phyloP scores from a whole-genome alignment of 805 yeast genomes.

The Maudiozyma serrabonitensis region DNA sequence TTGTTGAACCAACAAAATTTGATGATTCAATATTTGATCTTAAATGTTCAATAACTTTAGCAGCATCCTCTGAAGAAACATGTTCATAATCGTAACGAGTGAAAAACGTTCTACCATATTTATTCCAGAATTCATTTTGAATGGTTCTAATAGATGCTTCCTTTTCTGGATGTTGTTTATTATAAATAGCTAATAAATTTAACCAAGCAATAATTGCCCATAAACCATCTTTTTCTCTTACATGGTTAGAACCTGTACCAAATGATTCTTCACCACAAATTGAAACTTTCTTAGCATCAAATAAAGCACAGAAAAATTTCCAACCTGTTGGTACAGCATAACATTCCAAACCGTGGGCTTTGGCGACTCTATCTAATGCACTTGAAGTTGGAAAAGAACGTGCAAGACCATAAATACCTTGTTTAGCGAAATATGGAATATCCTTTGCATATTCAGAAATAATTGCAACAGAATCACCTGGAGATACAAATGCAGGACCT shows the following conservation, averaged over 20 bases:
- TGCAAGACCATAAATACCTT: slow-evolving; percentile 87
- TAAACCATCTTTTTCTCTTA: slow-evolving; percentile 94
- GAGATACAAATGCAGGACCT: slow-evolving; percentile 84
- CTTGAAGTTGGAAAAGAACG: slow-evolving; percentile 96
- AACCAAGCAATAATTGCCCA: slow-evolving; percentile 99
- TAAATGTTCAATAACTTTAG: slow-evolving; percentile 49
- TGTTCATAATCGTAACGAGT: slow-evolving; percentile 95
- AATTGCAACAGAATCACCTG: slow-evolving; percentile 97
- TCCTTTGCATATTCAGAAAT: slow-evolving; percentile 84
- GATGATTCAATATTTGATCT: slow-evolving; percentile 31
- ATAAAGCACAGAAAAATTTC: slow-evolving; percentile 95
- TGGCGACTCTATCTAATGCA: slow-evolving; percentile 88
- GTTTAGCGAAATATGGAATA: slow-evolving; percentile 82
- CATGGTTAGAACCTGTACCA: slow-evolving; percentile 96
- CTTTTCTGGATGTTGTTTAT: slow-evolving; percentile 44
- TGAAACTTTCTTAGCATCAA: slow-evolving; percentile 85
- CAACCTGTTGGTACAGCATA: slow-evolving; percentile 99
- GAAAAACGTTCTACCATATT: slow-evolving; percentile 92
- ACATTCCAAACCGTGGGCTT: slow-evolving; percentile 56
- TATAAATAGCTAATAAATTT: slow-evolving; percentile 82
- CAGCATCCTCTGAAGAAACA: slow-evolving; percentile 67
- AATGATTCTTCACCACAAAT: slow-evolving; percentile 98
- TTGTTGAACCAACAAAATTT: slow-evolving; percentile 41
- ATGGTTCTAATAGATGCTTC: slow-evolving; percentile 67
- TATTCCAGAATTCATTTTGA: slow-evolving; percentile 80